Base-by-base conservation (phyloP, 2,329 filamentous ascomycete genomes). In the Trichophyton equinum region DNA sequence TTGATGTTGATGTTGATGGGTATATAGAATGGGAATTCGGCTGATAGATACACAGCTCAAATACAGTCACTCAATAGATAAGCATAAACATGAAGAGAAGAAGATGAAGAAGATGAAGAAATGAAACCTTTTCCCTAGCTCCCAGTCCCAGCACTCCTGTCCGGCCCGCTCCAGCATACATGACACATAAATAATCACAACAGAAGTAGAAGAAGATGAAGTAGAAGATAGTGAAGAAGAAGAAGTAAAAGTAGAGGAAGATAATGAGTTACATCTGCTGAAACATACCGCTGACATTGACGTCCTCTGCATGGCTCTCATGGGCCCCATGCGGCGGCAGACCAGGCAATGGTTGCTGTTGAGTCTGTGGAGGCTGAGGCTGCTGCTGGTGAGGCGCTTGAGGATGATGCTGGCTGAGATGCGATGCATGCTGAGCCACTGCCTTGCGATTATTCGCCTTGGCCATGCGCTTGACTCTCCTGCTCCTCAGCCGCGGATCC, bases 221-320 rank as follows among this genome's bases (percentile, higher is more conserved):
- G 8, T 13, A 33, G 20, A 58, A 57, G 11, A 42, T 15, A 44
- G 33, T 51, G 49, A 57, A 57, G 46, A 58, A 58, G 58, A 1
- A 30, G 11, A 65, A 69, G 65, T 73, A 71, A 71, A 68, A 69
- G 53, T 44, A 27, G 22, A 62, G 57, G 64, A 61, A 30, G 64
- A 64, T 64, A 65, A 66, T 62, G 63, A 62, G 64, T 89, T 85
- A 94, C 86, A 94, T 89, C 81, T 91, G 88, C 82, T 90, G 87
- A 81, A 91, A 96, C 91, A 95, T 96, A 95, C 91, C 91, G 85
- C 91, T 91, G 84, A 94, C 82, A 71, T 91, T 88, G 74, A 83
- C 84, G 63, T 73, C 70, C 72, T 73, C 70, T 71, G 84, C 86
- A 72, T 88, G 86, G 70, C 88, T 81, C 71, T 89, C 85, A 75